A percentile compares a stretch with the other conserved stretches of the same genome.
phyloP scores from a whole-genome alignment of 768 basidiomycete species.

The Pleurotus tuoliensis region DNA sequence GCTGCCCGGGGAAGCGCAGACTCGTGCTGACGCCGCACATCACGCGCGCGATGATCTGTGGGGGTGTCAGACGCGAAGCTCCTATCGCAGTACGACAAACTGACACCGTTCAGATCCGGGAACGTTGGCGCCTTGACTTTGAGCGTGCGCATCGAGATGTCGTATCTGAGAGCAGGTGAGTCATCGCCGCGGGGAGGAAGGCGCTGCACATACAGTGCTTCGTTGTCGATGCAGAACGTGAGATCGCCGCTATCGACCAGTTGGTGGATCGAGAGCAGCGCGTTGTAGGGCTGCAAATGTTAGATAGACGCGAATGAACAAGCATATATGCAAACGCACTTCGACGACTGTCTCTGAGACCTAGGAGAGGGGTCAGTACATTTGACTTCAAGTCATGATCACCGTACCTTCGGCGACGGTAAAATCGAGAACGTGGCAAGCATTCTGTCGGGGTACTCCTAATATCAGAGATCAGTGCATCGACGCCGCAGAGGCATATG shows the following conservation, averaged over 20 bases:
- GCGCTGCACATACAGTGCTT: slow-evolving; percentile 59
- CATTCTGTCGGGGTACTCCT: slow-evolving; percentile 57
- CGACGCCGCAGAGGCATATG: no score
- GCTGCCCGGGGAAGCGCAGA: slow-evolving; percentile 88
- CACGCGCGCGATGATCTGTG: slow-evolving; percentile 74
- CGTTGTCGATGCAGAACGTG: slow-evolving; percentile 83
- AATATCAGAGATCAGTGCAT: neutral
- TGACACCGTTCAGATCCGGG: slow-evolving; percentile 64
- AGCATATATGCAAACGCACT: slow-evolving; percentile 49
- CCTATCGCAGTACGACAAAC: slow-evolving; percentile 12
- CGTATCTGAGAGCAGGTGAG: slow-evolving; percentile 45
- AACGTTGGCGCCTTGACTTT: slow-evolving; percentile 65
- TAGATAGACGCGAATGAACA: slow-evolving; percentile 39
- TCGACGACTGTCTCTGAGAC: slow-evolving; percentile 57
- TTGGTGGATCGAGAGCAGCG: slow-evolving; percentile 81
- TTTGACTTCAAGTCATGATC: no score
- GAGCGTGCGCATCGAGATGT: slow-evolving; percentile 62
- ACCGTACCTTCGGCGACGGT: slow-evolving; percentile 45
- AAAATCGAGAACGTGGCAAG: slow-evolving; percentile 51
- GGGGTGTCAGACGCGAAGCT: neutral
- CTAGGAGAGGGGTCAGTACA: slow-evolving; percentile 13
- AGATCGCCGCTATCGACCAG: slow-evolving; percentile 86
- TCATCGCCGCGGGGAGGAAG: neutral
- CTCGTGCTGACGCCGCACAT: slow-evolving; percentile 96
- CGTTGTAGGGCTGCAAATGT: slow-evolving; percentile 77